Conservation (phyloP, 192 early-diverging fungal species). For the Coemansia sp. region DNA sequence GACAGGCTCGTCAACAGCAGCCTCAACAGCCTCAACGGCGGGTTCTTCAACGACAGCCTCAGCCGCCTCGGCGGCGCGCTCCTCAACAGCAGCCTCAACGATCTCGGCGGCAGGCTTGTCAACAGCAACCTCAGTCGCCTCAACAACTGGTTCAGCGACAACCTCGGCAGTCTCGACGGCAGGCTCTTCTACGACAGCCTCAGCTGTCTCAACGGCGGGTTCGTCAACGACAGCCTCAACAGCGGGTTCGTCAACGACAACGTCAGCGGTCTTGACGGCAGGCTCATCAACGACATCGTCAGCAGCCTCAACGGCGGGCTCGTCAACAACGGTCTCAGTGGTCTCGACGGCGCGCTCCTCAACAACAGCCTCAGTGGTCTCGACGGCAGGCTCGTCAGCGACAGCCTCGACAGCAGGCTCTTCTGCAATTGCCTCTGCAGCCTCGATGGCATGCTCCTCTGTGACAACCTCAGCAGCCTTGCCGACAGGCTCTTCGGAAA, state of each 20-base stretch:
- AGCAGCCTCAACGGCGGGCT: too few species aligned
- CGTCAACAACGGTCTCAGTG: too few species aligned
- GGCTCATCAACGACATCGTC: too few species aligned
- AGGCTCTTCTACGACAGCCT: neutral
- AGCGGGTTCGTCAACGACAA: neutral
- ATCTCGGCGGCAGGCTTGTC: neutral
- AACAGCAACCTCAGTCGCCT: constrained; percentile 1
- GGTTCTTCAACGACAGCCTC: neutral
- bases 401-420: neutral
- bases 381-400: neutral
- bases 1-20: neutral
- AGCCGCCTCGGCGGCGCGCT: neutral
- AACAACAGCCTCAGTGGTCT: neutral
- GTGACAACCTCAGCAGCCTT: neutral
- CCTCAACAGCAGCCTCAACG: neutral
- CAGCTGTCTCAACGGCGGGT: too few species aligned
- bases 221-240: too few species aligned
- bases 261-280: too few species aligned
- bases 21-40: neutral
- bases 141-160: neutral
- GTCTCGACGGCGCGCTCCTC: neutral
- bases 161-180: neutral
- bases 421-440: neutral
- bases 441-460: neutral
- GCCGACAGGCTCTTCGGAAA: neutral